These are phyloP conservation scores for Henckelia pumila DNA, from an alignment of 257 asterid species.

Conservation along the genomic window DNA sequence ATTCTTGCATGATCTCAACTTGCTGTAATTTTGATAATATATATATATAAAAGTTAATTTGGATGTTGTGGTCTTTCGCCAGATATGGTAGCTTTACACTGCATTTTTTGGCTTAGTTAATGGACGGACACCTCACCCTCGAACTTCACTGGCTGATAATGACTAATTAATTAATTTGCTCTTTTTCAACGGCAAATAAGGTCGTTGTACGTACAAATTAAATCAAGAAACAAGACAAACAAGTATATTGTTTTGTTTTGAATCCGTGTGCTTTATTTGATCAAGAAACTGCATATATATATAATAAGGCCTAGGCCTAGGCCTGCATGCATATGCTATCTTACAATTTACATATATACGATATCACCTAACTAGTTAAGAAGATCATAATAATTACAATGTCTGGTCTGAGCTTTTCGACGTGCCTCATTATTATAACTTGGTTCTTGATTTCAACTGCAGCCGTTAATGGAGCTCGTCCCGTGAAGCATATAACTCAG, in stretches of 20 bases:
- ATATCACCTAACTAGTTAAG: constrained; percentile 1
- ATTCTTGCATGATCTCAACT: not conserved
- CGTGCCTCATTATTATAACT: constrained; percentile 36
- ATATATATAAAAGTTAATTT: not conserved
- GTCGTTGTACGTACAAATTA: not conserved
- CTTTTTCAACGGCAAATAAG: not conserved
- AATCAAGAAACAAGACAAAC: not conserved
- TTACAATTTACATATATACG: too few species aligned
- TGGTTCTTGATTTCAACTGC: constrained; percentile 40
- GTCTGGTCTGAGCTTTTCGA: constrained; percentile 37
- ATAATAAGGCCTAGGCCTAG: not conserved
- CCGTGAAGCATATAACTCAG: constrained; percentile 40
- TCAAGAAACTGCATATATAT: not conserved
- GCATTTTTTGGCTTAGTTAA: not conserved
- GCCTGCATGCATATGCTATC: too few species aligned
- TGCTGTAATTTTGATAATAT: too few species aligned
- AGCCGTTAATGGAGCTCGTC: constrained; percentile 39
- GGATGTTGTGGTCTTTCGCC: not conserved
- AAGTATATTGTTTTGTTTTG: not conserved
- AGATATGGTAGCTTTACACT: not conserved
- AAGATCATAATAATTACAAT: constrained; percentile 23
- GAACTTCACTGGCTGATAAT: not conserved
- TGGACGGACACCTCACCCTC: not conserved
- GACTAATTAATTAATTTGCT: not conserved
- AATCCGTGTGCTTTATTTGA: not conserved